Conservation (phyloP, 495 filamentous ascomycete genomes). For the Terfezia claveryi region DNA sequence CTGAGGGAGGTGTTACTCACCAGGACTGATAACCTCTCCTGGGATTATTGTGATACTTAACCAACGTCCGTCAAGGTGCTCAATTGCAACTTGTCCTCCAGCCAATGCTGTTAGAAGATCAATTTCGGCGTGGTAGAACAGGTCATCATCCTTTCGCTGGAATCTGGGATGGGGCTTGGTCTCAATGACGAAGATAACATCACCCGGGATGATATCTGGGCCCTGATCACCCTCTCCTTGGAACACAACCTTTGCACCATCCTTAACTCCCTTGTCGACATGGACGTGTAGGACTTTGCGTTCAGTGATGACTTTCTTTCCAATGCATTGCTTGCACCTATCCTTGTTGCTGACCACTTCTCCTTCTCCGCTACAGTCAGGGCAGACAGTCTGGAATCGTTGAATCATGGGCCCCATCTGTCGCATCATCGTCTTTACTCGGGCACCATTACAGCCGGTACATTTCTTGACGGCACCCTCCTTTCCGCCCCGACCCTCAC, state of each 20-base stretch:
- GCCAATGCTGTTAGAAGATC: conserved; percentile 89
- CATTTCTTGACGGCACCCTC: conserved; percentile 90
- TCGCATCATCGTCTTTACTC: conserved; percentile 99
- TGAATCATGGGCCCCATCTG: conserved; percentile 99
- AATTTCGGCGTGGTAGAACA: conserved; percentile 88
- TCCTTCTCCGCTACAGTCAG: conserved; percentile 90
- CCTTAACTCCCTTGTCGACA: conserved; percentile 83
- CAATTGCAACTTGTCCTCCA: conserved; percentile 68
- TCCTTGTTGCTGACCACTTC: conserved; percentile 93
- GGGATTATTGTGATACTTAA: conserved; percentile 73
- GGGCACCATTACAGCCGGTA: conserved; percentile 68
- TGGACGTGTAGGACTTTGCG: conserved; percentile 96
- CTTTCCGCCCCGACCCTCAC: conserved; percentile 89
- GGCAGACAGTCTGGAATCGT: conserved; percentile 97
- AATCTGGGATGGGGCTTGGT: conserved; percentile 92
- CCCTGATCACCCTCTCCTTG: conserved; percentile 91
- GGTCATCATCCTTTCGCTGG: conserved; percentile 85
- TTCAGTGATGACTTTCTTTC: conserved; percentile 95
- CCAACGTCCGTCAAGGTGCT: conserved; percentile 96
- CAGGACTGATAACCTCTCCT: conserved; percentile 79
- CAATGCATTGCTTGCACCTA: conserved; percentile 77
- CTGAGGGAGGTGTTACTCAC: conserved; percentile 32
- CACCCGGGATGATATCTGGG: conserved; percentile 74
- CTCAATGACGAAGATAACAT: conserved; percentile 94
- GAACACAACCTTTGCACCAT: conserved; percentile 89